Percentiles rank a stretch among this genome's conserved stretches.
phyloP scores from a whole-genome alignment of 1,284 basidiomycete genomes.

The Apiotrichum gracile region DNA sequence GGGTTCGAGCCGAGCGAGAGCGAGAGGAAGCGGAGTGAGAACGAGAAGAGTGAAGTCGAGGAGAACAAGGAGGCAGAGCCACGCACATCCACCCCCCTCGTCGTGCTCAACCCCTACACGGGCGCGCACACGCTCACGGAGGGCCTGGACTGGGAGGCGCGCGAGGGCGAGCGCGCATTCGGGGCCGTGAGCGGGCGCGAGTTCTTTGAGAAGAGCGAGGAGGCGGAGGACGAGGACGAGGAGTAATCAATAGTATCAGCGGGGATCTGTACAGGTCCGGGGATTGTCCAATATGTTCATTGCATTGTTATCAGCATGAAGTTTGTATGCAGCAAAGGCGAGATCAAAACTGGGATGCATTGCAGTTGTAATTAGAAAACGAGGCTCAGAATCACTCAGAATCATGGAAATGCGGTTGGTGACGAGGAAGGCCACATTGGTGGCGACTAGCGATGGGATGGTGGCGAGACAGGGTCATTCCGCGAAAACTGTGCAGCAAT shows the following conservation, averaged over 20 bases:
- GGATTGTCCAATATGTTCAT: neutral
- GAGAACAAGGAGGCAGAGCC: neutral
- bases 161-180: conserved; percentile 33
- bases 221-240: conserved; percentile 48
- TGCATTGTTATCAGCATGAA: neutral
- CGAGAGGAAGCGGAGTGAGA: neutral
- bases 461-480: no score
- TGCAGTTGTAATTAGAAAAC: no score
- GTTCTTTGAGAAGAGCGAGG: conserved; percentile 53
- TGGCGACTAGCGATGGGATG: no score
- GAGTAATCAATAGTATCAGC: conserved; percentile 49
- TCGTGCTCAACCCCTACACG: conserved; percentile 29
- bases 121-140: conserved; percentile 31
- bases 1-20: neutral
- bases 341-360: neutral
- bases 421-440: no score
- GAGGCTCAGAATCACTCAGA: no score
- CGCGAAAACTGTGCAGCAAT: no score
- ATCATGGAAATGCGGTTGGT: no score
- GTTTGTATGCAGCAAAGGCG: neutral
- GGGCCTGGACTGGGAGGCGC: conserved; percentile 41
- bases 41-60: neutral
- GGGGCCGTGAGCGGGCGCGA: conserved; percentile 25
- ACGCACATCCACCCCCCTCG: conserved; percentile 2
- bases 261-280: neutral